Percentiles rank a stretch among this genome's conserved stretches.
Conservation (phyloP, 345 rosid species). For the Erucastrum elatum region DNA sequence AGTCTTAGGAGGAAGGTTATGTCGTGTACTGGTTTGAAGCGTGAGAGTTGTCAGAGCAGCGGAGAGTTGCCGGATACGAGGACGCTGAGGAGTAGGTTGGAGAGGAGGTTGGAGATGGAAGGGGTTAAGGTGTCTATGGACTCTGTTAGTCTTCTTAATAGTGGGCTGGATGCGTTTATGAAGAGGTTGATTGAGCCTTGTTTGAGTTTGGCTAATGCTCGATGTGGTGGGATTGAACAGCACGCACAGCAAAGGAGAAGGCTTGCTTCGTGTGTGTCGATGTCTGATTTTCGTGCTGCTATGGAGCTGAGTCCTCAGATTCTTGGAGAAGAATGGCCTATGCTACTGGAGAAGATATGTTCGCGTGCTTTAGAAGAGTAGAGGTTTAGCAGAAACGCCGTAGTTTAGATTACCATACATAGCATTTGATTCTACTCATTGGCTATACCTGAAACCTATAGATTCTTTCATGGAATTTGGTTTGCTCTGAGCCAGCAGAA, state of each 20-base stretch:
- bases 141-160: conserved; percentile 69
- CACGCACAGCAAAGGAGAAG: conserved; percentile 35
- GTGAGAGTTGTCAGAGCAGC: conserved; percentile 53
- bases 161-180: conserved; percentile 65
- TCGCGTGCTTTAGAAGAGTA: conserved; percentile 47
- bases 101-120: conserved; percentile 66
- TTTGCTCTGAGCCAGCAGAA: conserved; percentile 1
- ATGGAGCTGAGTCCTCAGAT: conserved; percentile 64
- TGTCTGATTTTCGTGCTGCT: conserved; percentile 60
- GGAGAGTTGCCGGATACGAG: conserved; percentile 77
- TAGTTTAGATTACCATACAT: conserved; percentile 11
- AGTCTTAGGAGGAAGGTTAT: conserved; percentile 49
- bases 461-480: conserved; percentile 35
- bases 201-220: conserved; percentile 57
- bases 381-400: conserved; percentile 12
- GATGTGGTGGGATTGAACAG: conserved; percentile 35
- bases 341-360: conserved; percentile 65
- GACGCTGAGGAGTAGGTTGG: conserved; percentile 61
- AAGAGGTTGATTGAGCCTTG: conserved; percentile 75
- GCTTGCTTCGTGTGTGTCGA: conserved; percentile 41
- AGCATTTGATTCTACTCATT: conserved; percentile 22
- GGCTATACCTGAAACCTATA: conserved; percentile 11
- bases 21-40: conserved; percentile 27
- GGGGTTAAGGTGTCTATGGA: conserved; percentile 57
- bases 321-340: conserved; percentile 76